Conservation (phyloP, 2,329 filamentous ascomycete species). For the Fusarium pininemorale region DNA sequence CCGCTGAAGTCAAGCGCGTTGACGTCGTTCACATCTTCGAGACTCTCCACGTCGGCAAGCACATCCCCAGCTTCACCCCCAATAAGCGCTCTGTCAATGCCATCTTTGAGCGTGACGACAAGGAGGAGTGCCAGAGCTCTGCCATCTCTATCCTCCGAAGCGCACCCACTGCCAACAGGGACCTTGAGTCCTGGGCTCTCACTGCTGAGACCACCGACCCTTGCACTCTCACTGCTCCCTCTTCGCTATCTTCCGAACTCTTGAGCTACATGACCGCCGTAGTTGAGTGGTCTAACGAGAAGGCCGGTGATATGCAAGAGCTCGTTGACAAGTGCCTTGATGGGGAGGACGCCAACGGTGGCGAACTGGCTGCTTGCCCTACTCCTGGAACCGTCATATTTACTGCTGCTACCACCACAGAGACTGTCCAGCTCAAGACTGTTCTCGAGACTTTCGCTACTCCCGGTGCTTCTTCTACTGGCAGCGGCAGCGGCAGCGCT, state of each 20-base stretch:
- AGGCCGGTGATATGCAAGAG: not conserved
- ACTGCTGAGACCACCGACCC: not conserved
- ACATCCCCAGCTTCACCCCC: slow-evolving; percentile 6
- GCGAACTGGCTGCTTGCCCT: not conserved
- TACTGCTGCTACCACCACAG: slow-evolving; percentile 15
- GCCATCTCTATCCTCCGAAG: not conserved
- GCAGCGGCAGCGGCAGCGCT: not conserved
- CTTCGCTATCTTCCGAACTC: slow-evolving; percentile 12
- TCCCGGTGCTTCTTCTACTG: not conserved
- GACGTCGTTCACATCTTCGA: slow-evolving; percentile 28
- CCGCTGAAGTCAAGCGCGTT: slow-evolving; percentile 2
- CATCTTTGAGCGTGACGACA: slow-evolving; percentile 6
- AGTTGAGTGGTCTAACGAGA: not conserved
- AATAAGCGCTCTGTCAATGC: slow-evolving; percentile 25
- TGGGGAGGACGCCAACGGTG: not conserved
- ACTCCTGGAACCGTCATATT: slow-evolving; percentile 10
- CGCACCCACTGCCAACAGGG: not conserved
- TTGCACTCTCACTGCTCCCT: slow-evolving; percentile 17
- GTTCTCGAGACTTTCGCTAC: not conserved
- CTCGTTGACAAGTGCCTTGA: slow-evolving; percentile 5
- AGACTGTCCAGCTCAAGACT: slow-evolving; percentile 13
- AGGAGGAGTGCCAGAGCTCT: slow-evolving; percentile 12
- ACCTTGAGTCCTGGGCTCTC: not conserved
- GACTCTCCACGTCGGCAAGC: slow-evolving; percentile 17
- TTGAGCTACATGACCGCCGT: slow-evolving; percentile 22